Conservation (phyloP, 306 rosid genomes). For the Quercus rubra region DNA sequence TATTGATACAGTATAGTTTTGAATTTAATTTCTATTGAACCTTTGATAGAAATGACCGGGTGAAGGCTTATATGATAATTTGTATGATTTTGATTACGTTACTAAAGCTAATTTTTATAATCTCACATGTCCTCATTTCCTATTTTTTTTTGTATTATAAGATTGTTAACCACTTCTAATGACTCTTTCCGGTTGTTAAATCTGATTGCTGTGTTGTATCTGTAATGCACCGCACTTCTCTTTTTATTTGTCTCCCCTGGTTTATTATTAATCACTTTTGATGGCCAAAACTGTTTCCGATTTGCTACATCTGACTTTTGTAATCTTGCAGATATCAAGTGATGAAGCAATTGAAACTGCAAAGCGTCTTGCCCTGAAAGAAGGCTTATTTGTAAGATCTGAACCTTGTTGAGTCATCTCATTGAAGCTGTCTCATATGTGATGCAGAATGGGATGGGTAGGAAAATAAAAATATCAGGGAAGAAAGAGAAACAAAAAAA, state of each 20-base stretch:
- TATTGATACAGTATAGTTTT: background rate
- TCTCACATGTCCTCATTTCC: background rate
- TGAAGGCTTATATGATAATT: background rate
- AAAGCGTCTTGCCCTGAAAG: constrained; percentile 63
- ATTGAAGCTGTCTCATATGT: background rate
- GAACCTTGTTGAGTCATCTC: constrained; percentile 11
- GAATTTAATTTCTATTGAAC: background rate
- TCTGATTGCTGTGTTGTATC: background rate
- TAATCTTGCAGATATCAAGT: constrained; percentile 54
- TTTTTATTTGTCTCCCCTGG: background rate
- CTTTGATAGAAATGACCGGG: background rate
- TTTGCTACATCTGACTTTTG: constrained; percentile 17
- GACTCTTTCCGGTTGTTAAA: background rate
- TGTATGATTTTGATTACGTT: background rate
- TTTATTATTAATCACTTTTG: background rate
- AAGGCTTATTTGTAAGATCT: constrained; percentile 76
- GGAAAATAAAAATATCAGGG: too few species aligned
- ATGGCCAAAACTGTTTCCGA: constrained; percentile 2
- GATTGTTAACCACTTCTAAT: background rate
- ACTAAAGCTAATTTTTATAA: background rate
- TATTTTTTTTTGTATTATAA: background rate
- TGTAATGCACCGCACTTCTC: too few species aligned
- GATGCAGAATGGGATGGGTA: too few species aligned
- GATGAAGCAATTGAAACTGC: constrained; percentile 74
- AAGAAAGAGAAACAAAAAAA: too few species aligned